Conservation (phyloP, 257 asterid genomes). For the Solanum megistacrolobum region DNA sequence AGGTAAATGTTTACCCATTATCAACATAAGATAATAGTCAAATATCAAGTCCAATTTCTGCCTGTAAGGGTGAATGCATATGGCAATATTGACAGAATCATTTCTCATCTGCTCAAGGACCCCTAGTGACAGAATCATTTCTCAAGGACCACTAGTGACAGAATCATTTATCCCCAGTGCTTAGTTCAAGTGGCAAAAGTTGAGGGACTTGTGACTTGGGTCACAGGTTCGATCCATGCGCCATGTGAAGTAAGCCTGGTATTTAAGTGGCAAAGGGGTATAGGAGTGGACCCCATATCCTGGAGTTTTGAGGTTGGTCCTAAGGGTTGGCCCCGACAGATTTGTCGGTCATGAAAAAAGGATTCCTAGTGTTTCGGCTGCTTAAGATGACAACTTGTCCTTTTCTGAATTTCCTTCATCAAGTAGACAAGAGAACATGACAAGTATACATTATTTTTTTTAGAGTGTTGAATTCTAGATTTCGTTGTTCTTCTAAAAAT, state of each 20-base stretch:
- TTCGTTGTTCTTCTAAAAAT: not conserved
- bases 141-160: not conserved
- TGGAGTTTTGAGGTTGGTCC: not conserved
- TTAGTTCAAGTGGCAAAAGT: not conserved
- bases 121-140: not conserved
- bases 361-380: not conserved
- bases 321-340: not conserved
- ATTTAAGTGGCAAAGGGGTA: not conserved
- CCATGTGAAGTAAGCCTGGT: not conserved
- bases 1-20: constrained; percentile 25
- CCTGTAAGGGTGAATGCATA: not conserved
- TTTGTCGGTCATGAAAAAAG: not conserved
- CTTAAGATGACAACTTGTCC: not conserved
- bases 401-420: not conserved
- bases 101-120: not conserved
- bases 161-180: not conserved
- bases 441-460: not conserved
- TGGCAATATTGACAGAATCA: not conserved
- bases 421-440: not conserved
- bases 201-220: not conserved
- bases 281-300: not conserved
- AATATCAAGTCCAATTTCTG: not conserved
- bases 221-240: not conserved
- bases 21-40: not conserved
- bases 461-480: not conserved